phyloP scores from a whole-genome alignment of 1,284 basidiomycete species.

The Pisolithus thermaeus region DNA sequence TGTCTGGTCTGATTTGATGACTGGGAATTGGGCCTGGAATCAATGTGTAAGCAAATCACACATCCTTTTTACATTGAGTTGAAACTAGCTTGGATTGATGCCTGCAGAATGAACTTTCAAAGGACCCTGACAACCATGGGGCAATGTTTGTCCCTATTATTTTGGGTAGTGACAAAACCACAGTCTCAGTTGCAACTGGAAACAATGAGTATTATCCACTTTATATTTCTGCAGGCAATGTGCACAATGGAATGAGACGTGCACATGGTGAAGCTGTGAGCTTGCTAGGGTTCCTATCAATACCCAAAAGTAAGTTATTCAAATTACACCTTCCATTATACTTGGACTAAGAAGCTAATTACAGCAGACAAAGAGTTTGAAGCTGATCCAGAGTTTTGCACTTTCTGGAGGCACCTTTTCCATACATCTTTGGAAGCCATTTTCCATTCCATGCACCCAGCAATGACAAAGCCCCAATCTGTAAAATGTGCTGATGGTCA shows the following conservation, averaged over 20 bases:
- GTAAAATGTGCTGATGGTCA: slow-evolving; percentile 20
- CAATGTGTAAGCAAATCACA: slow-evolving; percentile 15
- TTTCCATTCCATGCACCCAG: neutral
- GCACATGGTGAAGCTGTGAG: neutral
- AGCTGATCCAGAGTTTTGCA: neutral
- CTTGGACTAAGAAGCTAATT: no score
- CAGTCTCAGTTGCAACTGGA: neutral
- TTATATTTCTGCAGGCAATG: neutral
- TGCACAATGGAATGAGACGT: neutral
- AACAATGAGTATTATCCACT: neutral
- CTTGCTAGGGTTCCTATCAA: neutral
- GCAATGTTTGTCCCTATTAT: neutral
- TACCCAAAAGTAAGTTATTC: neutral
- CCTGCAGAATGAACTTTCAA: slow-evolving; percentile 11
- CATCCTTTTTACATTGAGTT: neutral
- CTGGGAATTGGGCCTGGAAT: slow-evolving; percentile 17
- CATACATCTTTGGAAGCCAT: neutral
- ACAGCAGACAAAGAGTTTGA: neutral
- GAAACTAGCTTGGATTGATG: neutral
- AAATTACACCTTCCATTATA: neutral
- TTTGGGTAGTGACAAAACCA: neutral
- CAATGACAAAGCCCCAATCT: slow-evolving; percentile 18
- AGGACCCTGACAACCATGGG: slow-evolving; percentile 3
- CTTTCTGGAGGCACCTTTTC: neutral
- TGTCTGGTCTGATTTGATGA: slow-evolving; percentile 7